These are phyloP conservation scores for Aspergillus pseudoviridinutans DNA, from an alignment of 2,329 filamentous ascomycete genomes.

Conservation along the genomic window DNA sequence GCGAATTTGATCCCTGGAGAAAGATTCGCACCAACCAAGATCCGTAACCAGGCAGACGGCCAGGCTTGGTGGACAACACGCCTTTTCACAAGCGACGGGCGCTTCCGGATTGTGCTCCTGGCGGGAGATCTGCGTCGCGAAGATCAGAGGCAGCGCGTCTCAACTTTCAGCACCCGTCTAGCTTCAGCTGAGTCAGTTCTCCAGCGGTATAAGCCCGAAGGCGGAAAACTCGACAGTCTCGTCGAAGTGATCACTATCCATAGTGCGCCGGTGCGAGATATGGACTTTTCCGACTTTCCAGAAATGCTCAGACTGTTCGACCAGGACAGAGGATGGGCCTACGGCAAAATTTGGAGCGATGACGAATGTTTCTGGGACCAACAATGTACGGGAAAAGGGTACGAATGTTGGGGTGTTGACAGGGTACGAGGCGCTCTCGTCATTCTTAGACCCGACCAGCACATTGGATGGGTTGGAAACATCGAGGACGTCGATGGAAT, in stretches of 20 bases:
- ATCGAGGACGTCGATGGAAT: constrained; percentile 20
- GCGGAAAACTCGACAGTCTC: constrained; percentile 41
- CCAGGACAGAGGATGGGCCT: constrained; percentile 50
- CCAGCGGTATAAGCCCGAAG: constrained; percentile 36
- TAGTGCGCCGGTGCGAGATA: constrained; percentile 46
- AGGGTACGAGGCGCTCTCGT: constrained; percentile 18
- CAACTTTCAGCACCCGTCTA: constrained; percentile 46
- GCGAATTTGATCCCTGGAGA: constrained; percentile 8
- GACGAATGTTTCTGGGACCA: constrained; percentile 29
- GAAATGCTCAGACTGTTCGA: constrained; percentile 48
- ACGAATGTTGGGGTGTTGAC: constrained; percentile 25
- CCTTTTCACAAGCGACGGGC: constrained; percentile 30
- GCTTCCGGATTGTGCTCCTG: constrained; percentile 48
- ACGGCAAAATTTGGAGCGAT: constrained; percentile 56
- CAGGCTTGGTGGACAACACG: constrained; percentile 15
- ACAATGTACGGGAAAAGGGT: constrained; percentile 23
- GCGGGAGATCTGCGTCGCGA: constrained; percentile 53
- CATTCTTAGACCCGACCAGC: constrained; percentile 24
- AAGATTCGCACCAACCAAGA: constrained; percentile 17
- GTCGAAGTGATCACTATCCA: constrained; percentile 63
- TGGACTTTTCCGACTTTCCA: constrained; percentile 51
- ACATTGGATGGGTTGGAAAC: constrained; percentile 27
- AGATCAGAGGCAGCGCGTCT: constrained; percentile 44
- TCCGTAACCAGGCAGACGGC: constrained; percentile 16
- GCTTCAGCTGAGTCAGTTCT: constrained; percentile 35